A percentile compares a stretch with the other conserved stretches of the same genome.
Conservation (phyloP, 2,329 filamentous ascomycete species). For the Phialophora verrucosa region DNA sequence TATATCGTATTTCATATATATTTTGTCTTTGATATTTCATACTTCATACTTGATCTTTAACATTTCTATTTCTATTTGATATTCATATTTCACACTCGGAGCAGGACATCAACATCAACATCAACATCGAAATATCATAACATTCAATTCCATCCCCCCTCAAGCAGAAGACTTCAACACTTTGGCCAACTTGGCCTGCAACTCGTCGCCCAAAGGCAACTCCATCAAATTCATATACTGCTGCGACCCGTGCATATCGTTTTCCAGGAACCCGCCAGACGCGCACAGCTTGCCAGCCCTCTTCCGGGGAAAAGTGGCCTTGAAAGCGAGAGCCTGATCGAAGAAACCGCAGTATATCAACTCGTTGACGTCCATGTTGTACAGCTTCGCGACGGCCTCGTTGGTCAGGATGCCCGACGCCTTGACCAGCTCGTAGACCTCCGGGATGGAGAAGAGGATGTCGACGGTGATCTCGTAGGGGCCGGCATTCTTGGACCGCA, state of each 20-base stretch:
- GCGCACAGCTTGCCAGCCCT: conserved; percentile 38
- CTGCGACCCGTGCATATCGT: conserved; percentile 49
- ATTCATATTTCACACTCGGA: no score
- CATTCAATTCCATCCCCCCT: not conserved
- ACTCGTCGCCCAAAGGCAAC: conserved; percentile 28
- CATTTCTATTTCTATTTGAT: no score
- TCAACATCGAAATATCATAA: no score
- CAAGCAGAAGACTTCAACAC: not conserved
- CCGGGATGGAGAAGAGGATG: conserved; percentile 52
- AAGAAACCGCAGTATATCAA: conserved; percentile 49
- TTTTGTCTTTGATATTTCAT: no score
- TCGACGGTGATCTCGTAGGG: conserved; percentile 61
- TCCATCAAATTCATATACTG: conserved; percentile 47
- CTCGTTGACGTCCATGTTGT: conserved; percentile 37
- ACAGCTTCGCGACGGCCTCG: conserved; percentile 40
- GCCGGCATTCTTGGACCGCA: conserved; percentile 59
- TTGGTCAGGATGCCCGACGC: conserved; percentile 45
- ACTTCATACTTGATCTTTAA: no score
- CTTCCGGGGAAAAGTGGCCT: conserved; percentile 50
- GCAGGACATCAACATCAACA: no score
- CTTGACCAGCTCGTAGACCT: conserved; percentile 47
- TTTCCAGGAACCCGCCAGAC: conserved; percentile 46
- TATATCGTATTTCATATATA: no score
- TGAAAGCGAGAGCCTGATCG: conserved; percentile 56
- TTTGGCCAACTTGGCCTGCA: conserved; percentile 3